Evolutionary conservation across 371 early-diverging fungal species (phyloP), one percentile per base, ranked within the genome.

Genomic region (Massospora cicadina): DNA sequence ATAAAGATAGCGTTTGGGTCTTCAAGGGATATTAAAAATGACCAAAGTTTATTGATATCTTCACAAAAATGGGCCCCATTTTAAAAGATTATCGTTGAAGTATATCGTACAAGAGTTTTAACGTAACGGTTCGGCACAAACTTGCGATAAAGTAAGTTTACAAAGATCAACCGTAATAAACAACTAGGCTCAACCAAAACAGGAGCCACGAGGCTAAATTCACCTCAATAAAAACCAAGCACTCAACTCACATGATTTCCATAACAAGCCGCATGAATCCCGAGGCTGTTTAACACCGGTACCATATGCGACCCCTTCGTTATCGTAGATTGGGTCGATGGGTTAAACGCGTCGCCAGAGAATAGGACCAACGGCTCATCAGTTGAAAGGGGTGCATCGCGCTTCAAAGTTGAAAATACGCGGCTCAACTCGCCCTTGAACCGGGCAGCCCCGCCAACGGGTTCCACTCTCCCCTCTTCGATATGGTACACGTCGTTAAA

Each of bases 401-500:
- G 12, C 0, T 30, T 67, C 33, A 65, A 53, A 26, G 63, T 43
- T 54, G 60, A 54, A 21, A 69, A 55, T 21, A 63, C 56, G 17
- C 70, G 32, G 58, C 74, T 68, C 23, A 81, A 27, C 5, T 71
- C 68, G 0, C 68, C 72, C 24, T 71, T 69, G 60, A 84, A 84
- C 12, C 82, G 69, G 30, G 84, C 75, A 0, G 80, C 79, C 2
- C 84, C 84, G 33, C 83, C 84, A 3, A 84, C 72, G 23, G 83
- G 82, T 60, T 83, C 83, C 2, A 70, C 67, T 33, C 73, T 74
- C 25, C 65, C 43, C 0, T 80, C 71, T 0, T 68, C 60, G 0
- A 79, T 74, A 30, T 83, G 77, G 60, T 82, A 83, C 3, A 83
- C 81, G 64, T 82, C 83, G 68, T 83, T 83, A 55, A 82, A 82